These are phyloP conservation scores for Alternaria rosae DNA, from an alignment of 2,329 filamentous ascomycete genomes.

Conservation along the genomic window DNA sequence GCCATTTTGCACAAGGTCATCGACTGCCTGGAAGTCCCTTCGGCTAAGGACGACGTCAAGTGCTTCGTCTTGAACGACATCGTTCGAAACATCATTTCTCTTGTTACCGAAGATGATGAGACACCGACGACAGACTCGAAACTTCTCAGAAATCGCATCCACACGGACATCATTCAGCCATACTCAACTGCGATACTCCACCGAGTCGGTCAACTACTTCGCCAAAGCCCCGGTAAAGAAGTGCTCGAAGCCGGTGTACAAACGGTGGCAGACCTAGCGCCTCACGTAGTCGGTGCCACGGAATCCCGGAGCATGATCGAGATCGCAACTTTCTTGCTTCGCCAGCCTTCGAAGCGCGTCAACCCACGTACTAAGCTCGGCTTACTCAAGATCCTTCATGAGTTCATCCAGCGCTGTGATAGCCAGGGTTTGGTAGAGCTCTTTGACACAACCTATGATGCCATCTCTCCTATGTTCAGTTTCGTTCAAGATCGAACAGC, in stretches of 20 bases:
- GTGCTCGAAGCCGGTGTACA: slow-evolving; percentile 81
- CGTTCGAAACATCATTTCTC: slow-evolving; percentile 59
- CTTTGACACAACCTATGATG: slow-evolving; percentile 72
- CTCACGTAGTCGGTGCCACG: slow-evolving; percentile 50
- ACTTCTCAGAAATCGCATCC: slow-evolving; percentile 57
- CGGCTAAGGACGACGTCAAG: slow-evolving; percentile 86
- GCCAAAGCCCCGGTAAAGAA: slow-evolving; percentile 70
- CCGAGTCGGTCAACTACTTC: slow-evolving; percentile 60
- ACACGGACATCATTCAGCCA: slow-evolving; percentile 62
- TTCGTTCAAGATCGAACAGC: slow-evolving; percentile 87
- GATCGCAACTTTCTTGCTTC: slow-evolving; percentile 80
- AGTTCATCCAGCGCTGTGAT: slow-evolving; percentile 75
- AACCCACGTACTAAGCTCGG: slow-evolving; percentile 83
- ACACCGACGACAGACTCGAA: slow-evolving; percentile 56
- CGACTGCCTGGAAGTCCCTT: slow-evolving; percentile 73
- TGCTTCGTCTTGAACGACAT: slow-evolving; percentile 78
- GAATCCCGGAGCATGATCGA: slow-evolving; percentile 80
- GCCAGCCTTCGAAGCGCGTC: slow-evolving; percentile 83
- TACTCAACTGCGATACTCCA: slow-evolving; percentile 72
- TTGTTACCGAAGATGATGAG: slow-evolving; percentile 22
- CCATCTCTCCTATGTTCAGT: slow-evolving; percentile 82
- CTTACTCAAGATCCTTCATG: slow-evolving; percentile 79
- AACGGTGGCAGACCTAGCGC: slow-evolving; percentile 73
- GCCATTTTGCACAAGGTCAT: slow-evolving; percentile 73
- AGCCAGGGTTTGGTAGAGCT: slow-evolving; percentile 64